These are phyloP conservation scores for Pilasporangium apinafurcum DNA, from an alignment of 352 stramenopile species.

Conservation along the genomic window DNA sequence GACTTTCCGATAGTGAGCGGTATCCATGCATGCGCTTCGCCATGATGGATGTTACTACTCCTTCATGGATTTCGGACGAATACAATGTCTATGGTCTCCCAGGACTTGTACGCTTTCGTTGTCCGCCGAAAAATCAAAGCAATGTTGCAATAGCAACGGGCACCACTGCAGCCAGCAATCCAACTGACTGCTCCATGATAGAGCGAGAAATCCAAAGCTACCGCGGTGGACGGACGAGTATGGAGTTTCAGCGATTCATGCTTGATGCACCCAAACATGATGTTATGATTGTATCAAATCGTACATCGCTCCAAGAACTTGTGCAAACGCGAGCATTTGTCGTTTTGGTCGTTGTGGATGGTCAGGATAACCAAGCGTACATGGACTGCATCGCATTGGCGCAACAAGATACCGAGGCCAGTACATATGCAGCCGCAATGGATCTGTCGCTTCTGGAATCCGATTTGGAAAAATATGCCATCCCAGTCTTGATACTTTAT, in stretches of 20 bases:
- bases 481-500: constrained; percentile 20
- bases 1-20: constrained; percentile 6
- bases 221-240: constrained; percentile 21
- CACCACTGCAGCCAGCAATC: no score
- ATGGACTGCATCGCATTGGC: constrained; percentile 24
- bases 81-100: constrained; percentile 20
- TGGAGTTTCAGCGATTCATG: constrained; percentile 31
- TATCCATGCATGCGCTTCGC: constrained; percentile 14
- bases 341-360: constrained; percentile 25
- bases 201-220: constrained; percentile 15
- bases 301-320: constrained; percentile 5
- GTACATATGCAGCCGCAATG: constrained; percentile 14
- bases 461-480: not conserved
- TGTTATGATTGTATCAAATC: constrained; percentile 7
- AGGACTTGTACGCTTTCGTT: constrained; percentile 22
- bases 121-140: constrained; percentile 6
- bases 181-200: constrained; percentile 5
- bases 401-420: constrained; percentile 13
- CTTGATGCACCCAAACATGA: constrained; percentile 17
- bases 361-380: constrained; percentile 19
- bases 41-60: constrained; percentile 13
- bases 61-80: constrained; percentile 1
- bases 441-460: constrained; percentile 13
- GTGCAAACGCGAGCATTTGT: constrained; percentile 17
- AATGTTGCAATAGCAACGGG: not conserved